These are phyloP conservation scores for Nemania sp. DNA, from an alignment of 2,329 filamentous ascomycete genomes.

Conservation along the genomic window DNA sequence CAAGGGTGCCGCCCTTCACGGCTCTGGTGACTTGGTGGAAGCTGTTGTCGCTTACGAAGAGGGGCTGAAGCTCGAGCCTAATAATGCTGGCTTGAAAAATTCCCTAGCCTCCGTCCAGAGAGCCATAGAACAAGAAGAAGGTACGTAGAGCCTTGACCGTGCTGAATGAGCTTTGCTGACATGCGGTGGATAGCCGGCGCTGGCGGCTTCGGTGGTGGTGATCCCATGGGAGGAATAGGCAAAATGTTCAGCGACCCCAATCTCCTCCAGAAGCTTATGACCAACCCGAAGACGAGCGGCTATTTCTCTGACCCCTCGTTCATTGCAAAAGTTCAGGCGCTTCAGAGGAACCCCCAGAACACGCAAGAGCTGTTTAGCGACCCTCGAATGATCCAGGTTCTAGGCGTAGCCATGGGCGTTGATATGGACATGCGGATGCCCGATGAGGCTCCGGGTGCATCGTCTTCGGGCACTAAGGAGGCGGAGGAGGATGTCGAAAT, in stretches of 20 bases:
- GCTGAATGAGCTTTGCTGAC: constrained; percentile 3
- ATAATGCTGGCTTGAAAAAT: constrained; percentile 89
- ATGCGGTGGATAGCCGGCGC: constrained; percentile 33
- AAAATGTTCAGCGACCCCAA: constrained; percentile 94
- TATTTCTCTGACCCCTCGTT: constrained; percentile 83
- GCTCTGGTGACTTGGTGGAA: constrained; percentile 79
- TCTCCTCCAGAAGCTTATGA: constrained; percentile 85
- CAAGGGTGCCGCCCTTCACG: constrained; percentile 89
- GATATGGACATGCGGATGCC: constrained; percentile 73
- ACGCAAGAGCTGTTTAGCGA: constrained; percentile 83
- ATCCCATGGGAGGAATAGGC: constrained; percentile 77
- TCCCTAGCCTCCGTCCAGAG: constrained; percentile 83
- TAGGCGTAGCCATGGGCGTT: constrained; percentile 90
- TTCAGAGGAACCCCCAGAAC: constrained; percentile 79
- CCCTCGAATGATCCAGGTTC: constrained; percentile 88
- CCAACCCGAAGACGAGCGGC: constrained; percentile 87
- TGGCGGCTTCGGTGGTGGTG: constrained; percentile 56
- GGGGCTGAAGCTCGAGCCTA: constrained; percentile 89
- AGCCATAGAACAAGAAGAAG: constrained; percentile 78
- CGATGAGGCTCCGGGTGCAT: constrained; percentile 39
- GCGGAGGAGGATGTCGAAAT: constrained; percentile 76
- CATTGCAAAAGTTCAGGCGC: constrained; percentile 83
- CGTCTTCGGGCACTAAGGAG: constrained; percentile 45
- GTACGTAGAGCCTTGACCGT: constrained; percentile 19
- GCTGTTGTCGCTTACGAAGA: constrained; percentile 91